Evolutionary conservation across 495 filamentous ascomycete genomes (phyloP).

Genomic region (Aspergillus campestris): DNA sequence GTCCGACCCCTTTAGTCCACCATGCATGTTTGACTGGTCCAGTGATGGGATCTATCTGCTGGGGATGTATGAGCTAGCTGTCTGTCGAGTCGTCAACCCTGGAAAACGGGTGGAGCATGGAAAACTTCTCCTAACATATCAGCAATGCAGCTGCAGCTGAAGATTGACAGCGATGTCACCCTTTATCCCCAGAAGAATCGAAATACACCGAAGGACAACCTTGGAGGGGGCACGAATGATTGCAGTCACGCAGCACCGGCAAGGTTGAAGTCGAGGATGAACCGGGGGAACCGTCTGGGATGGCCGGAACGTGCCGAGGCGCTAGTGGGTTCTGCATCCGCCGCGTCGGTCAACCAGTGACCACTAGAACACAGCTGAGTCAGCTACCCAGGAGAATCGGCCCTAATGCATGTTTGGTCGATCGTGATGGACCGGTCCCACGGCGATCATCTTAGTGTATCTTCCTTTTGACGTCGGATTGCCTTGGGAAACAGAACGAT

Average conservation of each 20-base stretch:
- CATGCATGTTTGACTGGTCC: not conserved
- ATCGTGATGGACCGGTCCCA: not conserved
- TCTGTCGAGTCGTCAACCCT: too few species aligned
- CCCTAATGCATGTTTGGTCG: slow-evolving; percentile 5
- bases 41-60: not conserved
- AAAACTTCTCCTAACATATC: not conserved
- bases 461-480: slow-evolving; percentile 3
- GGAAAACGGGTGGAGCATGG: too few species aligned
- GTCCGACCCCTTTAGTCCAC: too few species aligned
- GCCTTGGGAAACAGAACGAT: not conserved
- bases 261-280: too few species aligned
- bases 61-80: not conserved
- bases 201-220: too few species aligned
- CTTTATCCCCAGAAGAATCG: too few species aligned
- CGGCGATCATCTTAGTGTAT: slow-evolving; percentile 2
- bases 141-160: too few species aligned
- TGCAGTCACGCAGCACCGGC: not conserved
- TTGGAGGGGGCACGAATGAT: not conserved
- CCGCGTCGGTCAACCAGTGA: not conserved
- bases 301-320: slow-evolving; percentile 21
- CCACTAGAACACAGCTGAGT: not conserved
- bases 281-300: slow-evolving; percentile 3
- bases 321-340: slow-evolving; percentile 2
- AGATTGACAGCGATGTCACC: too few species aligned
- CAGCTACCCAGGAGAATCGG: not conserved